Percentiles rank a stretch among this genome's conserved stretches.
Evolutionary conservation across 306 rosid genomes (phyloP).

Genomic region (Fragaria ananassa): DNA sequence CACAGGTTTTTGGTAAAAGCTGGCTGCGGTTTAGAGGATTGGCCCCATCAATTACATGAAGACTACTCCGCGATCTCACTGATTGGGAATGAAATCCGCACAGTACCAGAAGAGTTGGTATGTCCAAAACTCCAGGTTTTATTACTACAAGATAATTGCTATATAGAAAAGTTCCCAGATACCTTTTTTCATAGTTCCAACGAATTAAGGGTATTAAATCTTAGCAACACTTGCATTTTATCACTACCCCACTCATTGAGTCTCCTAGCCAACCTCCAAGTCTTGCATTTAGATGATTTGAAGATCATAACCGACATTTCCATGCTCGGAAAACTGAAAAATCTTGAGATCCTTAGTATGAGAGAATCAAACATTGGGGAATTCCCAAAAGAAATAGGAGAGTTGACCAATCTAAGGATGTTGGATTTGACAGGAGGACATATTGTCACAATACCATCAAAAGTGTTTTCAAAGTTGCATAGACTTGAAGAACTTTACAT

Average conservation of each 20-base stretch:
- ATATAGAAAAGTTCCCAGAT: background rate
- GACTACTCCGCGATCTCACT: conserved; percentile 9
- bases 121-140: conserved; percentile 19
- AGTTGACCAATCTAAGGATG: background rate
- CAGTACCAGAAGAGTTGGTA: conserved; percentile 2
- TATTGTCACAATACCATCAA: background rate
- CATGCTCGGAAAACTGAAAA: background rate
- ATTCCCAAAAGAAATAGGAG: background rate
- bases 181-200: background rate
- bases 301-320: background rate
- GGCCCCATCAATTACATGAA: conserved; percentile 10
- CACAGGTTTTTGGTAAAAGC: conserved; percentile 6
- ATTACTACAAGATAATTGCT: conserved; percentile 1
- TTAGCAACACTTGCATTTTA: background rate
- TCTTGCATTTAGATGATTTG: background rate
- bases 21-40: background rate
- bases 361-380: background rate
- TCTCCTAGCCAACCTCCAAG: background rate
- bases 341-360: background rate
- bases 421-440: background rate
- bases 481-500: background rate
- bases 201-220: background rate
- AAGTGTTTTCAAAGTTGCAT: background rate
- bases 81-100: background rate
- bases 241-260: background rate